Evolutionary conservation across 2,329 filamentous ascomycete genomes (phyloP), one percentile per base, ranked within the genome.

Genomic region (Balansia obtecta): DNA sequence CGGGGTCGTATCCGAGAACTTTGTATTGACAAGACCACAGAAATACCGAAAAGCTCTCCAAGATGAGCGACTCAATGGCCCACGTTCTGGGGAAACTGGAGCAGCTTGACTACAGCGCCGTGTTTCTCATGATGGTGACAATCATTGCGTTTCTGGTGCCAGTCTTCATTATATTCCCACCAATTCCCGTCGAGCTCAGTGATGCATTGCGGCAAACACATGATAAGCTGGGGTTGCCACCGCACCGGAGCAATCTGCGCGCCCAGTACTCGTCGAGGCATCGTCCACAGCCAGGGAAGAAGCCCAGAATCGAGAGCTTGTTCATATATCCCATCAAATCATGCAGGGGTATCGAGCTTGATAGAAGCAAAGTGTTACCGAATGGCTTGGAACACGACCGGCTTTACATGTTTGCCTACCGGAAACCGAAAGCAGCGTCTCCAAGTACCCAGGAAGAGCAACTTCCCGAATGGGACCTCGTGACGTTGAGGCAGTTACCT

Each of bases 321-420:
- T 83, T 82, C 68, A 76, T 89, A 53, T 91, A 93, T 64, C 89
- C 90, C 1, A 69, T 95, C 64, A 91, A 94, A 68, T 88, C 85
- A 51, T 95, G 88, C 64, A 73, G 71, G 50, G 86, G 85, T 30
- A 80, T 95, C 50, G 87, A 93, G 67, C 66, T 95, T 45, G 68
- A 77, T 48, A 69, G 74, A 53, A 79, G 78, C 53, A 76, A 79
- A 49, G 74, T 93, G 15, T 67, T 87, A 44, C 70, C 79, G 6
- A 79, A 79, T 2, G 88, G 89, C 2, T 73, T 95, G 51, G 77
- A 84, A 62, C 86, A 85, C 65, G 89, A 96, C 66, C 80, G 88
- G 6, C 78, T 91, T 57, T 95, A 89, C 70, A 84, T 81, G 45
- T 87, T 96, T 62, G 88, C 86, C 1, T 84, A 90, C 64, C 71